phyloP scores from a whole-genome alignment of 176 grass and related monocot species.

The Oryza meridionalis region DNA sequence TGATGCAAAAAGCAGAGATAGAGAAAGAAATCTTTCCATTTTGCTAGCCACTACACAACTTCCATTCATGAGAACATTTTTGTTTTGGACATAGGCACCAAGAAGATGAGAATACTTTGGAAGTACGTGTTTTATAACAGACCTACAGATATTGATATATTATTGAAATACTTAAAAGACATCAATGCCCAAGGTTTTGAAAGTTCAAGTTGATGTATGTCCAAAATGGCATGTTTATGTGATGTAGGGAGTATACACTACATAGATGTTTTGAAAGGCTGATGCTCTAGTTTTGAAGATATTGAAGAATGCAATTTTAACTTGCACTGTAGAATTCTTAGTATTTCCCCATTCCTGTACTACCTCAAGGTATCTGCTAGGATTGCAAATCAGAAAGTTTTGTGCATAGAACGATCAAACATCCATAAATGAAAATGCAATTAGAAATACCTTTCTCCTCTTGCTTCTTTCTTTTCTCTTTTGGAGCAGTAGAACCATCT shows the following conservation, averaged over 20 bases:
- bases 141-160: neutral
- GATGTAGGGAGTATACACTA: neutral
- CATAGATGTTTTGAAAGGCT: neutral
- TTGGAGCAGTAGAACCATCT: slow-evolving; percentile 81
- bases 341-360: neutral
- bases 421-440: slow-evolving; percentile 10
- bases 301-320: neutral
- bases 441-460: slow-evolving; percentile 86
- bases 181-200: neutral
- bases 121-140: neutral
- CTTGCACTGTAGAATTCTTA: slow-evolving; percentile 16
- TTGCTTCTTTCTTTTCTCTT: slow-evolving; percentile 96
- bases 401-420: neutral
- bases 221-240: neutral
- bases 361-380: slow-evolving; percentile 14
- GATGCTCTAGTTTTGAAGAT: neutral
- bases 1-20: neutral
- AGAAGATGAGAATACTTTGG: neutral
- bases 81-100: neutral
- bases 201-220: neutral
- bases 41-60: neutral
- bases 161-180: neutral
- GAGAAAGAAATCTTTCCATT: neutral
- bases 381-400: neutral
- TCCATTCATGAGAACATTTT: neutral